Base-by-base conservation (phyloP, 345 rosid genomes). In the Streptanthus diversifolius region DNA sequence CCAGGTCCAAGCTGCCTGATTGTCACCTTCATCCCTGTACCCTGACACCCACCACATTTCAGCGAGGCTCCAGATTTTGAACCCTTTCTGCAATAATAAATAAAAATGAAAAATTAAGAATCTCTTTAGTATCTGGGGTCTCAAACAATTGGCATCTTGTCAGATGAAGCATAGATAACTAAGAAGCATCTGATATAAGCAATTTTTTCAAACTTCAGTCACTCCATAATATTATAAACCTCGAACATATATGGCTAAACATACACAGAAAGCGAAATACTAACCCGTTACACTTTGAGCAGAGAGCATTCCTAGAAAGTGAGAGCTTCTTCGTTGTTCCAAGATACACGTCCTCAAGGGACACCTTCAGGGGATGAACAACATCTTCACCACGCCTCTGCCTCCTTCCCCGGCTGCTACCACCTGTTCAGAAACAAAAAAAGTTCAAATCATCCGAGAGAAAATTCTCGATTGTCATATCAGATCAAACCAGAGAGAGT, bases 311-410 rank as follows among this genome's bases (percentile, higher is more conserved):
- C 56, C 96, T 76, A 2, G 98, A 84, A 14, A 90, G 86, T 1
- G 96, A 90, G 1, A 90, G 92, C 81, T 92, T 92, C 91, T 88
- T 90, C 5, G 92, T 35, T 3, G 79, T 82, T 40, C 98, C 98
- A 8, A 75, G 81, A 66, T 87, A 92, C 3, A 92, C 78, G 56
- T 92, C 96, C 80, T 88, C 96, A 55, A 92, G 30, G 4, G 95
- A 83, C 17, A 84, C 95, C 84, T 90, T 92, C 35, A 90, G 33
- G 22, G 92, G 85, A 66, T 90, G 95, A 63, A 92, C 86, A 37
- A 87, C 87, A 68, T 92, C 98, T 61, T 90, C 95, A 1, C 98
- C 98, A 12, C 89, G 81, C 45, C 91, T 85, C 86, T 92, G 95
- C 55, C 98, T 82, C 56, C 96, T 72, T 61, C 86, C 91, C 17